A percentile compares a stretch with the other conserved stretches of the same genome.
phyloP scores from a whole-genome alignment of 306 rosid genomes.

The Quillaja saponaria region DNA sequence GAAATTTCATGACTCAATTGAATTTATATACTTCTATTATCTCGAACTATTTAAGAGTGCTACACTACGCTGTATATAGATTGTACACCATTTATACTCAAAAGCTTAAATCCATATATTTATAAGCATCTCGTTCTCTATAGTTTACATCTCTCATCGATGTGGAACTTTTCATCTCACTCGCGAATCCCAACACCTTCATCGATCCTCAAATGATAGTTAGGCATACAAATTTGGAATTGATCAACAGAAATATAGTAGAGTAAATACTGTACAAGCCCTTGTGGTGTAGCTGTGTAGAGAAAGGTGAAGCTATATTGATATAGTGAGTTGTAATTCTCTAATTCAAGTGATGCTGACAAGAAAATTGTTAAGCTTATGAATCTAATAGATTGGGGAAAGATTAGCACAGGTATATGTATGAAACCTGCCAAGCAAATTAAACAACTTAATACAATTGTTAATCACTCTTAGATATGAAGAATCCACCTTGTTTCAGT shows the following conservation, averaged over 20 bases:
- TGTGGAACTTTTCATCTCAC: too few relatives aligned
- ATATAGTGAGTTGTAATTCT: conserved; percentile 17
- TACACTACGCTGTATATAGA: too few relatives aligned
- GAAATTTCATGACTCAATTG: too few relatives aligned
- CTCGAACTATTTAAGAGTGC: too few relatives aligned
- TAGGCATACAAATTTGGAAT: too few relatives aligned
- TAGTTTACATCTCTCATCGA: too few relatives aligned
- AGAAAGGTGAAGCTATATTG: conserved; percentile 33
- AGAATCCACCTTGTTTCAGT: background rate
- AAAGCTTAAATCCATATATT: too few relatives aligned
- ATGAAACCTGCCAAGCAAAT: conserved; percentile 23
- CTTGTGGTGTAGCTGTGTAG: conserved; percentile 13
- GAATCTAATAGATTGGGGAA: conserved; percentile 10
- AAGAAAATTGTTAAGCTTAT: conserved; percentile 23
- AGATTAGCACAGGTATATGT: conserved; percentile 22
- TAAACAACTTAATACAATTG: conserved; percentile 22
- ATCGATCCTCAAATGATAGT: too few relatives aligned
- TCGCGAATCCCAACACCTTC: too few relatives aligned
- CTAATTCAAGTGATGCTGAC: conserved; percentile 18
- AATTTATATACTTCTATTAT: too few relatives aligned
- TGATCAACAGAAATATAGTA: conserved; percentile 59
- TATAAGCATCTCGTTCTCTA: too few relatives aligned
- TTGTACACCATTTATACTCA: too few relatives aligned
- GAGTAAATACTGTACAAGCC: conserved; percentile 62
- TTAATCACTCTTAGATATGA: conserved; percentile 27